Evolutionary conservation across 768 basidiomycete genomes (phyloP).

Genomic region (Termitomyces sp.): DNA sequence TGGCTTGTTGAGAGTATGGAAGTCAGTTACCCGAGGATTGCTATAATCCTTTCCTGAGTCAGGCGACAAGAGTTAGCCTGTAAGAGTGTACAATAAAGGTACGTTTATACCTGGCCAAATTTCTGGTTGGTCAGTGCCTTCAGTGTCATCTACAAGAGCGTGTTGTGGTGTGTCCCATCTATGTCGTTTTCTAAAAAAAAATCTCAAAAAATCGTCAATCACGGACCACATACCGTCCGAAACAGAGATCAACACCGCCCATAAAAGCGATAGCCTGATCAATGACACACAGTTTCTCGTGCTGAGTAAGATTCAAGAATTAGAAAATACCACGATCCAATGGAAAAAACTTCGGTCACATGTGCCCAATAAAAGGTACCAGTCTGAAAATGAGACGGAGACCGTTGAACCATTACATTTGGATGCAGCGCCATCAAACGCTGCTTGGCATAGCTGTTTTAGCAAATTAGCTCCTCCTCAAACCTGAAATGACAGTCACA

Average conservation of each 20-base stretch:
- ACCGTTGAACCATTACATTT: constrained; percentile 95
- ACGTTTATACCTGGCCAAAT: constrained; percentile 82
- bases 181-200: background rate
- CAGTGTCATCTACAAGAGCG: constrained; percentile 79
- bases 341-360: constrained; percentile 42
- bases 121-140: constrained; percentile 53
- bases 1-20: constrained; percentile 82
- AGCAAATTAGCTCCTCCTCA: constrained; percentile 1
- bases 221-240: constrained; percentile 56
- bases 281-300: constrained; percentile 97
- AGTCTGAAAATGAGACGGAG: constrained; percentile 95
- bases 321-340: background rate
- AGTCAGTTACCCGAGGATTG: constrained; percentile 86
- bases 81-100: background rate
- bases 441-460: constrained; percentile 78
- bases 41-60: constrained; percentile 87
- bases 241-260: constrained; percentile 95
- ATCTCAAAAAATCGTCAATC: background rate
- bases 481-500: constrained; percentile 6
- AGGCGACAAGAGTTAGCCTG: background rate
- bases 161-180: constrained; percentile 99
- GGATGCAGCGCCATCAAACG: constrained; percentile 74
- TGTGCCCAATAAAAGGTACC: constrained; percentile 99
- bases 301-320: constrained; percentile 39
- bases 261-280: constrained; percentile 97